These are phyloP conservation scores for Rhizopogon vulgaris DNA, from an alignment of 768 basidiomycete species.

Conservation along the genomic window DNA sequence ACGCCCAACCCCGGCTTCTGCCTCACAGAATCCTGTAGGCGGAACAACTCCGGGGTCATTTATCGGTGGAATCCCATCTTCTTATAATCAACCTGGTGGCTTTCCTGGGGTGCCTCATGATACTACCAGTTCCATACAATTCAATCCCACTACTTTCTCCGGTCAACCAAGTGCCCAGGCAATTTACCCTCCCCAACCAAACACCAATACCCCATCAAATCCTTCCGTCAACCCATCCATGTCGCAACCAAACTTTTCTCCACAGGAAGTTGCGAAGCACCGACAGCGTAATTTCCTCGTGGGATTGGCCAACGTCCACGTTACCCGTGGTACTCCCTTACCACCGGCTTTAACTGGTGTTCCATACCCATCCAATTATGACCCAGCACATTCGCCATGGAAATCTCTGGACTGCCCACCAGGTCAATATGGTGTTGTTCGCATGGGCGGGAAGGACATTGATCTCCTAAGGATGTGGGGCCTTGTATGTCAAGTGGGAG, in stretches of 20 bases:
- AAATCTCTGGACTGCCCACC: slow-evolving; percentile 55
- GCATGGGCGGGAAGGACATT: slow-evolving; percentile 67
- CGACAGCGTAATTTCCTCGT: slow-evolving; percentile 56
- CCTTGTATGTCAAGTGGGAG: slow-evolving; percentile 54
- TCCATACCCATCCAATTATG: slow-evolving; percentile 49
- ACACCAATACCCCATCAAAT: slow-evolving; percentile 22
- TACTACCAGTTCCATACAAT: slow-evolving; percentile 34
- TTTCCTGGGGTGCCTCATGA: slow-evolving; percentile 37
- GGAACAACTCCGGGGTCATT: slow-evolving; percentile 66
- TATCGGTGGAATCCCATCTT: slow-evolving; percentile 51
- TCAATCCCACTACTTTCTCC: slow-evolving; percentile 27
- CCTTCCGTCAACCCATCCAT: slow-evolving; percentile 41
- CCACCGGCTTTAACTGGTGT: slow-evolving; percentile 70
- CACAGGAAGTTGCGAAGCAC: slow-evolving; percentile 38
- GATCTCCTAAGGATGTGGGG: slow-evolving; percentile 74
- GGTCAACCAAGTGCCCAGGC: slow-evolving; percentile 40
- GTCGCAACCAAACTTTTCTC: slow-evolving; percentile 25
- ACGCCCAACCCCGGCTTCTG: slow-evolving; percentile 32
- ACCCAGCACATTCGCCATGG: slow-evolving; percentile 59
- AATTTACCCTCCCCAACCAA: slow-evolving; percentile 33
- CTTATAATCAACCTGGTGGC: slow-evolving; percentile 22
- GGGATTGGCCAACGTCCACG: slow-evolving; percentile 56
- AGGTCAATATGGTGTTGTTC: slow-evolving; percentile 55
- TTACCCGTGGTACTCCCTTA: slow-evolving; percentile 52
- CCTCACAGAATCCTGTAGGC: slow-evolving; percentile 31